Base-by-base conservation (phyloP, 2,329 filamentous ascomycete species). In the Geosmithia morbida region DNA sequence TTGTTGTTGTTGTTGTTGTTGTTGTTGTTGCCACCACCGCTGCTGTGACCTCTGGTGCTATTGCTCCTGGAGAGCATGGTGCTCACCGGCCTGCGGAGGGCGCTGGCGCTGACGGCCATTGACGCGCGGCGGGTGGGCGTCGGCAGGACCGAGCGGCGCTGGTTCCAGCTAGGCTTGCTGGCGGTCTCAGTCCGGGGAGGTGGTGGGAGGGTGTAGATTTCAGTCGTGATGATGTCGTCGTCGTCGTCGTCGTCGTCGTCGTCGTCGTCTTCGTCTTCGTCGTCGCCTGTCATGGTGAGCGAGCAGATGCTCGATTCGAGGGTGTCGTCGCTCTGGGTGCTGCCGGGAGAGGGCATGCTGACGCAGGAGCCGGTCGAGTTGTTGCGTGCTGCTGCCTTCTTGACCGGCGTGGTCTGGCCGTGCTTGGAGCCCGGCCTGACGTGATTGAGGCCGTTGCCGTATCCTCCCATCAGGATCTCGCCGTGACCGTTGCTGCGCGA, bases 391-490 rank as follows among this genome's bases (percentile, higher is more conserved):
- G 18, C 7, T 11, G 26, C 30, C 43, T 18, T 19, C 30, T 19
- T 26, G 16, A 20, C 20, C 11, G 30, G n/a, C 7, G 48, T 51
- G 50, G 19, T 48, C 45, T 29, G 41, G 26, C 46, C 18, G 13
- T 43, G 44, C 0, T 53, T 48, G 30, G 7, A 17, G 18, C 20
- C 29, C n/a, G 13, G 16, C 40, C n/a, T 43, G 3, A 66, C 64
- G 2, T 59, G 53, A 37, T 71, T 71, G 2, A 67, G 73, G 1
- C 71, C 72, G 45, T 77, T 76, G 10, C 73, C 74, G 49, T 77
- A 76, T 1, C 72, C 71, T 4, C 69, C 64, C 7, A 76, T 65
- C 0, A 75, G 60, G 26, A 76, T 75, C 53, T 78, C 74, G 47
- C 71, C 69, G 49, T 70, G 69, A 0, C 57, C 52, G 33, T 37